phyloP scores from a whole-genome alignment of 257 asterid genomes.

The Primulina eburnea region DNA sequence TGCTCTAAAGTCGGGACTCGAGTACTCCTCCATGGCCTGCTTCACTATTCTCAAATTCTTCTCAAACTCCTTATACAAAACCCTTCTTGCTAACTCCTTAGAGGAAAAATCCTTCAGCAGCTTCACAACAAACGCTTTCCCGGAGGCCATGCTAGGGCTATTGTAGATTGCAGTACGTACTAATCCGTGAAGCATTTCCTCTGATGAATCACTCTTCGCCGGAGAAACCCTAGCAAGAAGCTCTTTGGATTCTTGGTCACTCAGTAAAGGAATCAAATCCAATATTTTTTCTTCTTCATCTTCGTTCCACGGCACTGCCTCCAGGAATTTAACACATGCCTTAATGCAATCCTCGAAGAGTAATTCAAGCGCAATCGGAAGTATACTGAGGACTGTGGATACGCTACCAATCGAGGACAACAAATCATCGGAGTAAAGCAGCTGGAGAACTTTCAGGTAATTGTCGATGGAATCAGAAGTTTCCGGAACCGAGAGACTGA shows the following conservation, averaged over 20 bases:
- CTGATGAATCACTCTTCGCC: slow-evolving; percentile 39
- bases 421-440: slow-evolving; percentile 59
- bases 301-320: slow-evolving; percentile 97
- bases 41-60: slow-evolving; percentile 66
- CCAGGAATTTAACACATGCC: slow-evolving; percentile 71
- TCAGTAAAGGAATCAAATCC: slow-evolving; percentile 53
- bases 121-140: slow-evolving; percentile 87
- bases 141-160: slow-evolving; percentile 65
- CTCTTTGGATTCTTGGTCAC: slow-evolving; percentile 65
- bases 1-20: slow-evolving; percentile 87
- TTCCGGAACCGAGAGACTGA: slow-evolving; percentile 45
- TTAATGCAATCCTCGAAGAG: slow-evolving; percentile 84
- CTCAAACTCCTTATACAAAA: slow-evolving; percentile 67
- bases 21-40: slow-evolving; percentile 83
- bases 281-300: slow-evolving; percentile 71
- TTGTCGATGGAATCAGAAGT: slow-evolving; percentile 40
- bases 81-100: slow-evolving; percentile 59
- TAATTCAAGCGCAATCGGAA: slow-evolving; percentile 76
- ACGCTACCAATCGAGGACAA: slow-evolving; percentile 38
- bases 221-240: slow-evolving; percentile 68
- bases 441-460: slow-evolving; percentile 48
- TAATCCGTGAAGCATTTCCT: slow-evolving; percentile 82
- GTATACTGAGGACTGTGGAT: slow-evolving; percentile 50
- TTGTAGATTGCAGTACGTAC: slow-evolving; percentile 64
- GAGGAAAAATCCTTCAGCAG: slow-evolving; percentile 80